These are phyloP conservation scores for Kuraishia ogatae DNA, from an alignment of 805 yeast species.

Conservation along the genomic window DNA sequence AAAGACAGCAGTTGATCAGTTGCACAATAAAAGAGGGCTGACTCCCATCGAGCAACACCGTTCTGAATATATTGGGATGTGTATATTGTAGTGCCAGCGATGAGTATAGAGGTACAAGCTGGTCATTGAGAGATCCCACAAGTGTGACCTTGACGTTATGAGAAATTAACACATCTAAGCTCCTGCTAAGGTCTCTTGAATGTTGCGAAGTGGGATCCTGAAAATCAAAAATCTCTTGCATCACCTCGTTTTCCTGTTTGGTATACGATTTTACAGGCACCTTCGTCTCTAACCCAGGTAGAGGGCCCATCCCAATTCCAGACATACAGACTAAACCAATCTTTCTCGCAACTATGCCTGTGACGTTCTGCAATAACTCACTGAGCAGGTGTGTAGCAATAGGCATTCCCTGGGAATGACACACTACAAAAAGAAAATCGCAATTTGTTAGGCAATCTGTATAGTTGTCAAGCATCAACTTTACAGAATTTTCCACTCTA, in stretches of 20 bases:
- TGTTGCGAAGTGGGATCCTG: constrained; percentile 68
- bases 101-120: constrained; percentile 86
- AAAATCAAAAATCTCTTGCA: constrained; percentile 81
- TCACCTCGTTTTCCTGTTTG: constrained; percentile 76
- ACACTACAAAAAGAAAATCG: constrained; percentile 76
- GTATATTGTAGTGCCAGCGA: constrained; percentile 72
- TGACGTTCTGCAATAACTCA: constrained; percentile 7
- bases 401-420: constrained; percentile 92
- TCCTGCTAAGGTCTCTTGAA: constrained; percentile 58
- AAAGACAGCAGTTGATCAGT: background rate
- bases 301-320: constrained; percentile 87
- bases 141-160: constrained; percentile 71
- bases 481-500: constrained; percentile 66
- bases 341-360: constrained; percentile 16
- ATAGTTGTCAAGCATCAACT: constrained; percentile 59
- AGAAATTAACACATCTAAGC: constrained; percentile 56
- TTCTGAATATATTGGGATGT: constrained; percentile 87
- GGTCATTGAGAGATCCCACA: constrained; percentile 90
- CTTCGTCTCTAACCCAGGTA: constrained; percentile 77
- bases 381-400: constrained; percentile 63
- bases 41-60: constrained; percentile 67
- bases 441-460: constrained; percentile 42
- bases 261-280: constrained; percentile 77
- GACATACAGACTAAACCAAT: constrained; percentile 88
- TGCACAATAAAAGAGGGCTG: constrained; percentile 27